A percentile compares a stretch with the other conserved stretches of the same genome.
Evolutionary conservation across 2,329 filamentous ascomycete genomes (phyloP).

Genomic region (Arthroderma sp.): DNA sequence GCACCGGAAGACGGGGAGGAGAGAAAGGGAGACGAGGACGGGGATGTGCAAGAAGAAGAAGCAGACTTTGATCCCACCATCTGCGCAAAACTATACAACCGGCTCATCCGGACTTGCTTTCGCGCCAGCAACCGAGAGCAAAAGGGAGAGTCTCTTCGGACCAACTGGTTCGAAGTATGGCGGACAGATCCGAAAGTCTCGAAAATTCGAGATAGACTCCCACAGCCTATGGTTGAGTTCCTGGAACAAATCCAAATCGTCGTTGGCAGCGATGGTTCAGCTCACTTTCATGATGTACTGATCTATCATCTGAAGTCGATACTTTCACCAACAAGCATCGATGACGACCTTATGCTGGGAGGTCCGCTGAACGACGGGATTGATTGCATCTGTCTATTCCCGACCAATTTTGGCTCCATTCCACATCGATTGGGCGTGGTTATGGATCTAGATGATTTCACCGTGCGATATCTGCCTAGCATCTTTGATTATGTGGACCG

Average conservation of each 20-base stretch:
- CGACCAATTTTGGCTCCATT: not conserved
- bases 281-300: not conserved
- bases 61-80: not conserved
- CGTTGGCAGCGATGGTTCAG: not conserved
- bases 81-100: not conserved
- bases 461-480: not conserved
- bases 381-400: not conserved
- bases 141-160: not conserved
- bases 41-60: not conserved
- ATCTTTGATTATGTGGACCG: not conserved
- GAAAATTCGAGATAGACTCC: not conserved
- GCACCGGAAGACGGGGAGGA: not conserved
- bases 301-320: not conserved
- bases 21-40: not conserved
- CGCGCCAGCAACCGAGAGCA: not conserved
- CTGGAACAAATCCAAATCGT: not conserved
- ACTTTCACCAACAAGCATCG: not conserved
- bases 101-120: not conserved
- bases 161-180: conserved; percentile 2
- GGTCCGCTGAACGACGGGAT: not conserved
- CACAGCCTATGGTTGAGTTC: not conserved
- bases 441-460: not conserved
- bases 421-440: not conserved
- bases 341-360: not conserved
- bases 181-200: not conserved